phyloP scores from a whole-genome alignment of 2,329 filamentous ascomycete genomes.

The Cladosporium velox region DNA sequence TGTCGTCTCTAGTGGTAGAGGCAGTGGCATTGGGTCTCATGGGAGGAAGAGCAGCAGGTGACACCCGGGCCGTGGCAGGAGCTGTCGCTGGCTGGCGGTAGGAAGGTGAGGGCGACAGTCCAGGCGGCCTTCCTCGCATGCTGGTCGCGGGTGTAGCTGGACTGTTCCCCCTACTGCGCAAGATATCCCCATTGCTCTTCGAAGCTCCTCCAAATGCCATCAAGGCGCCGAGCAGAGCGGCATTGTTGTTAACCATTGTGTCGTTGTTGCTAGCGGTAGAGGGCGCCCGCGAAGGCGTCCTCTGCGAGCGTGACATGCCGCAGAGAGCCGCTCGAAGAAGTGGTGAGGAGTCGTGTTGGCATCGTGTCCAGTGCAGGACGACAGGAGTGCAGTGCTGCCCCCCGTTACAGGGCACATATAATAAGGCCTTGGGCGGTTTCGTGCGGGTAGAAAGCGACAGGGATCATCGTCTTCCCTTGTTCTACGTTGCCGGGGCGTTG shows the following conservation, averaged over 20 bases:
- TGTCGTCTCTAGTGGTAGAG: neutral
- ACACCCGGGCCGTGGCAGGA: neutral
- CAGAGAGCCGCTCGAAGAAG: slow-evolving; percentile 10
- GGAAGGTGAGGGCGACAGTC: slow-evolving; percentile 23
- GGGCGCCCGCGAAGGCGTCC: slow-evolving; percentile 16
- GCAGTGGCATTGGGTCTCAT: slow-evolving; percentile 2
- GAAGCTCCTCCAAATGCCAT: slow-evolving; percentile 50
- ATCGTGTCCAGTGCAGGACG: neutral
- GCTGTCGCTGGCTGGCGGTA: slow-evolving; percentile 13
- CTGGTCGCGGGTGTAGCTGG: slow-evolving; percentile 26
- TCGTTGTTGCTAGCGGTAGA: slow-evolving; percentile 13
- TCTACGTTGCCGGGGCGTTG: slow-evolving; percentile 3
- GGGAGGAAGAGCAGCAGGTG: neutral
- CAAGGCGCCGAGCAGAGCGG: slow-evolving; percentile 53
- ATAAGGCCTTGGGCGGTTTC: neutral
- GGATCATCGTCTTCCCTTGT: neutral
- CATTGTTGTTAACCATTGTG: slow-evolving; percentile 26
- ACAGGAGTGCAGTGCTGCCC: neutral
- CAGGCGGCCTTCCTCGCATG: slow-evolving; percentile 25
- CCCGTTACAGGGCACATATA: neutral
- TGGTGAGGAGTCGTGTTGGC: neutral
- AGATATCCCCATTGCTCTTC: slow-evolving; percentile 38
- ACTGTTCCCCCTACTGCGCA: slow-evolving; percentile 15
- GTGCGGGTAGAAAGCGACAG: neutral
- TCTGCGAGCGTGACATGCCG: slow-evolving; percentile 21